Conservation (phyloP, 2,329 filamentous ascomycete genomes). For the Xenosphaeropsis pyriputrescens region DNA sequence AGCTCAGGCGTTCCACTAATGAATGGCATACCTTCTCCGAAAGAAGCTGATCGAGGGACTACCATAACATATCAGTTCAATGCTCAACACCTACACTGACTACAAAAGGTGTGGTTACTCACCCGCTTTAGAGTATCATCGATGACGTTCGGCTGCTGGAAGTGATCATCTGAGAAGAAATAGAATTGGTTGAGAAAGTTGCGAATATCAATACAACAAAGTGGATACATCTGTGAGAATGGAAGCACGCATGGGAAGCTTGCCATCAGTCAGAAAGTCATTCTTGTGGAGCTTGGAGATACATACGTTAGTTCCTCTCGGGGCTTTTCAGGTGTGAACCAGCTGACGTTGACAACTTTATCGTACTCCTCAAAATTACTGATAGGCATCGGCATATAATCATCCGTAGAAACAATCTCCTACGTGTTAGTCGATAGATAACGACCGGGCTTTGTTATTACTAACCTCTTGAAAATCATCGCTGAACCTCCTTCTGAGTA, state of each 20-base stretch:
- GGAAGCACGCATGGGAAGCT: conserved; percentile 92
- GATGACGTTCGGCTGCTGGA: conserved; percentile 77
- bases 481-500: conserved; percentile 82
- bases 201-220: conserved; percentile 95
- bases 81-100: neutral
- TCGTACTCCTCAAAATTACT: conserved; percentile 83
- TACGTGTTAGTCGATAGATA: conserved; percentile 4
- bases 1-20: conserved; percentile 73
- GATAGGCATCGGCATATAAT: conserved; percentile 99
- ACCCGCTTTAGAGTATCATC: conserved; percentile 79
- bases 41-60: conserved; percentile 90
- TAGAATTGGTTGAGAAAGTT: conserved; percentile 98
- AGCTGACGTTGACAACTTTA: conserved; percentile 90
- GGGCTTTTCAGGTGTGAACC: conserved; percentile 78
- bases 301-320: conserved; percentile 60
- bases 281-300: conserved; percentile 1
- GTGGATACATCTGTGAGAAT: conserved; percentile 97
- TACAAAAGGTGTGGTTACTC: conserved; percentile 8
- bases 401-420: conserved; percentile 71
- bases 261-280: conserved; percentile 1
- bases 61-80: neutral
- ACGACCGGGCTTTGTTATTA: neutral
- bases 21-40: conserved; percentile 84
- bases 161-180: conserved; percentile 93
- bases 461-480: conserved; percentile 84